These are phyloP conservation scores for Dictyostelium firmibasis DNA, from an alignment of 78 protist genomes.

Conservation along the genomic window DNA sequence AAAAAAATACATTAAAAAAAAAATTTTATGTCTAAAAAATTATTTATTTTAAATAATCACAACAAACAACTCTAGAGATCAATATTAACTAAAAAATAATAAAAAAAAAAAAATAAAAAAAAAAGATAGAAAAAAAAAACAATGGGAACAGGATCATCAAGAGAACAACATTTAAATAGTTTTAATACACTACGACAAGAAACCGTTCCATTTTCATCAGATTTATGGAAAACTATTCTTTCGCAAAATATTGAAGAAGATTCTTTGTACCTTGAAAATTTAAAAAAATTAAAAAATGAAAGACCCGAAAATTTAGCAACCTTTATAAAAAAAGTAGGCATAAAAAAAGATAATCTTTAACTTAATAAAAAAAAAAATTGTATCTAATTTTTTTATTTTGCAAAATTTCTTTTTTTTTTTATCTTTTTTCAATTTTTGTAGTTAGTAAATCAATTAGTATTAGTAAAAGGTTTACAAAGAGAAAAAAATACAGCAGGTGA, in stretches of 20 bases:
- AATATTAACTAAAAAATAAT: too few relatives aligned
- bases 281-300: background rate
- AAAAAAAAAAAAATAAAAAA: background rate
- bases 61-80: background rate
- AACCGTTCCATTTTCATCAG: slow-evolving; percentile 4
- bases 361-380: too few relatives aligned
- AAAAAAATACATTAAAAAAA: too few relatives aligned
- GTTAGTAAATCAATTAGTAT: slow-evolving; percentile 15
- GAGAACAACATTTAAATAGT: background rate
- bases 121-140: background rate
- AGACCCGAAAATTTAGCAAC: slow-evolving; percentile 27
- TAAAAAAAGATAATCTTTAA: background rate
- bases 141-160: slow-evolving; percentile 27
- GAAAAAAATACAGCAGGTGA: slow-evolving; percentile 40
- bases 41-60: background rate
- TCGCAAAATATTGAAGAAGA: background rate
- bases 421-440: background rate
- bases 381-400: too few relatives aligned
- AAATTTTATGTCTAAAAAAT: too few relatives aligned
- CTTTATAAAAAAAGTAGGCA: slow-evolving; percentile 16
- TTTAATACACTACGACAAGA: background rate
- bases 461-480: slow-evolving; percentile 24
- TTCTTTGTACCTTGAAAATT: background rate
- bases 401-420: background rate
- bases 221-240: background rate